Evolutionary conservation across 106 monocot species (phyloP).

Genomic region (Allium sativum): DNA sequence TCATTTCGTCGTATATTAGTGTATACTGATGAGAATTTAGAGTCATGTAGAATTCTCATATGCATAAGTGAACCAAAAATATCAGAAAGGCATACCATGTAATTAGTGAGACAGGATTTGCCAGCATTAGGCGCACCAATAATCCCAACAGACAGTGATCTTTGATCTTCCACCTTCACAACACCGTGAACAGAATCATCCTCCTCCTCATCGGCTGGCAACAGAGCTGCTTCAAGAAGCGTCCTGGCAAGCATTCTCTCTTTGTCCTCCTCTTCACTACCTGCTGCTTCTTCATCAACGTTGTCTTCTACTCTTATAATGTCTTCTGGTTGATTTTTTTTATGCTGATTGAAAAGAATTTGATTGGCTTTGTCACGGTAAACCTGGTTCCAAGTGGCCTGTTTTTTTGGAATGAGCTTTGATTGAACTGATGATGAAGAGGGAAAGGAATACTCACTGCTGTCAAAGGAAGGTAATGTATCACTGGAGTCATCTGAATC

Average conservation of each 20-base stretch:
- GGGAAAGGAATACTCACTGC: conserved; percentile 36
- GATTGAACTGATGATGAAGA: background rate
- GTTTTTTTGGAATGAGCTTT: background rate
- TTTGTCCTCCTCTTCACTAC: conserved; percentile 31
- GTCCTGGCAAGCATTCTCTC: conserved; percentile 46
- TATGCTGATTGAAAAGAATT: conserved; percentile 23
- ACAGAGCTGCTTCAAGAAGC: conserved; percentile 58
- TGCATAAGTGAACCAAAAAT: too few species aligned
- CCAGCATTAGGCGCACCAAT: conserved; percentile 97
- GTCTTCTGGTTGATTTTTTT: conserved; percentile 2
- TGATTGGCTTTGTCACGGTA: conserved; percentile 61
- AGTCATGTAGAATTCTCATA: too few species aligned
- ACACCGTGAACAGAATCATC: conserved; percentile 31
- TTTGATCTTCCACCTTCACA: conserved; percentile 81
- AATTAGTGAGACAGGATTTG: conserved; percentile 81
- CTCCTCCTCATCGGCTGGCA: conserved; percentile 40
- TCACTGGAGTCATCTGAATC: conserved; percentile 6
- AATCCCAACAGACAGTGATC: conserved; percentile 78
- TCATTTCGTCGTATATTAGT: too few species aligned
- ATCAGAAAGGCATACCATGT: conserved; percentile 35
- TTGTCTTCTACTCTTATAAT: background rate
- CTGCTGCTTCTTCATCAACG: conserved; percentile 7
- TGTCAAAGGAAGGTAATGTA: conserved; percentile 36
- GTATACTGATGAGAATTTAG: too few species aligned
- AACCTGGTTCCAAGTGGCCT: conserved; percentile 37